Evolutionary conservation across 768 basidiomycete genomes (phyloP), one percentile per base, ranked within the genome.

Genomic region (Agaricus sinodeliciosus): DNA sequence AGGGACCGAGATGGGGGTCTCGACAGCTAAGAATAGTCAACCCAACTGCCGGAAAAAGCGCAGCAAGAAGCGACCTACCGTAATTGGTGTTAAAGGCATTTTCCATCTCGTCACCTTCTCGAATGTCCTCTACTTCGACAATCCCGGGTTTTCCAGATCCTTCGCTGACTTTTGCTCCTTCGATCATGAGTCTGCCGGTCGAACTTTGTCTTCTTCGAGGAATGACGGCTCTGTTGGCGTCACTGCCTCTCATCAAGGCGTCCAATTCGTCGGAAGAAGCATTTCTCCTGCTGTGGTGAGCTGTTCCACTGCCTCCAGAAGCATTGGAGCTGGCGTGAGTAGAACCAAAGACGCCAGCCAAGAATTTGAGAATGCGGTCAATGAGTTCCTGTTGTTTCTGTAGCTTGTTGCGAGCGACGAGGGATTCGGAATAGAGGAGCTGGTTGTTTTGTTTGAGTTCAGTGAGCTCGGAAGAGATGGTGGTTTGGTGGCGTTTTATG

Each of bases 321-420:
- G 76, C 78, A 42, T 65, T 22, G 22, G 22, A 22, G 3, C 22
- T 3, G 2, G 22, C 22, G 3, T 22, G 22, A 22, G 22, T 3
- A 22, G 2, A 67, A 11, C 87, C 87, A 69, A 98, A 98, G 2
- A 97, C 87, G 11, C 91, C 85, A 9, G 94, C 94, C 51, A 99
- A 70, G 69, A 99, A 98, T 55, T 92, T 88, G 57, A 99, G 79
- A 56, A 99, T 98, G 51, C 90, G 75, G 62, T 96, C 93, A 65
- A 98, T 93, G 18, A 93, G 96, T 65, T 98, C 94, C 63, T 96
- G 88, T 58, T 97, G 94, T 63, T 90, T 94, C 65, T 92, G 85
- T 62, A 95, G 85, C 52, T 83, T 79, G 58, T 85, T 82, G 13
- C 93, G 75, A 1, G 90, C 81, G 28, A 80, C 72, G 58, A 92